Evolutionary conservation across 1,284 basidiomycete genomes (phyloP), one percentile per base, ranked within the genome.

Genomic region (Malassezia arunalokei): DNA sequence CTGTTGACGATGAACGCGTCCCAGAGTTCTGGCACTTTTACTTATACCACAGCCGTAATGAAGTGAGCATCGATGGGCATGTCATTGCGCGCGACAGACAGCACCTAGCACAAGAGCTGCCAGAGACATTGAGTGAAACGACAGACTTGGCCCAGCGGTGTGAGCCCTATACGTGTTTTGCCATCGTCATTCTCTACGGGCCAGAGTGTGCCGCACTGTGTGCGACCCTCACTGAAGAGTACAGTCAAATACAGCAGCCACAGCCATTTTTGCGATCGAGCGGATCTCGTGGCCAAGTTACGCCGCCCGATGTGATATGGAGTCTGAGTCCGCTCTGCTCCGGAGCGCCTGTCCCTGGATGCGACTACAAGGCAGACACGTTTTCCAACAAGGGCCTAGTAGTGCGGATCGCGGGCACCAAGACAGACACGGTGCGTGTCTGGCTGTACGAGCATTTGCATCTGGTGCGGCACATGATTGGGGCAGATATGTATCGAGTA

Each of bases 11-110:
- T 8, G 41, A 67, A 78, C 82, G 17, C 78, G 80, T 55, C 15
- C 84, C 84, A 20, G 92, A 98, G 71, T 81, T 85, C 45, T 98
- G 92, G 92, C 81, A 76, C 1, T 94, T 96, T 73, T 80, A 83
- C 38, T 77, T 79, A 52, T 96, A 95, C 71, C 80, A 83, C 65
- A 90, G 85, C 62, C 76, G 81, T 40, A 95, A 95, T 74, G 88
- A 95, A 72, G 76, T 96, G 17, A 81, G 82, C 62, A 66, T 86
- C 2, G 80, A 78, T 3, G 80, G 78, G 1, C 76, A 76, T 56
- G 77, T 82, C 43, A 71, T 89, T 27, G 84, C 82, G 45, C 81
- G 83, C 59, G 90, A 94, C 64, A 79, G 82, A 17, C 78, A 83
- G 75, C 76, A 89, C 5, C 78, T 95, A 12, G 82, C 87, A 54